Base-by-base conservation (phyloP, 2,329 filamentous ascomycete species). In the Hirsutella thompsonii region DNA sequence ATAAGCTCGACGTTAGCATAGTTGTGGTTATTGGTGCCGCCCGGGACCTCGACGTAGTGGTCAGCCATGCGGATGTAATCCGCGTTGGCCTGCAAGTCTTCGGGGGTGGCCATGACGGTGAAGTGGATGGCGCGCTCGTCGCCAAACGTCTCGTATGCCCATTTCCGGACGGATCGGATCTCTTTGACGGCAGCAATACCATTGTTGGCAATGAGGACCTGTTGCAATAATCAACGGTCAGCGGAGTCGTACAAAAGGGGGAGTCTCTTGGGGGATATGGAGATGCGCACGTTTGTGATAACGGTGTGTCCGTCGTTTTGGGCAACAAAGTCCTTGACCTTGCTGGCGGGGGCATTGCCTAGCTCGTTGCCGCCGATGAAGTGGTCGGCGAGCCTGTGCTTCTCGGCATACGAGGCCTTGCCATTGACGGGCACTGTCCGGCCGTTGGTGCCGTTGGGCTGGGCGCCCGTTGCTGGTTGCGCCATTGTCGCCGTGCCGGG, bases 41-140 rank as follows among this genome's bases (percentile, higher is more conserved):
- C 92, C 28, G 92, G 92, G 46, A 98, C 90, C 69, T 98, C 92
- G 54, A 98, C 92, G 63, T 98, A 98, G 74, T 95, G 87, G 67
- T 98, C 92, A 28, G 92, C 92, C 92, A 98, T 96, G 61, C 92
- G 80, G 62, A 98, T 98, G 69, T 98, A 98, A 67, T 98, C 92
- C 52, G 92, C 92, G 63, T 98, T 98, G 61, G 92, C 92, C 61
- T 83, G 79, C 59, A 98, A 67, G 81, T 98, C 92, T 68, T 98
- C 92, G 38, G 92, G 92, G 32, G 92, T 98, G 53, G 92, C 92
- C 92, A 98, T 98, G 61, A 98, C 92, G 48, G 92, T 98, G 70
- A 98, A 98, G 61, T 96, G 89, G 59, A 98, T 95, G 55, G 90
- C 92, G 58, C 84, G 79, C 72, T 98, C 92, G 67, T 98, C 89